Conservation (phyloP, 1,284 basidiomycete genomes). For the Papiliotrema flavescens region DNA sequence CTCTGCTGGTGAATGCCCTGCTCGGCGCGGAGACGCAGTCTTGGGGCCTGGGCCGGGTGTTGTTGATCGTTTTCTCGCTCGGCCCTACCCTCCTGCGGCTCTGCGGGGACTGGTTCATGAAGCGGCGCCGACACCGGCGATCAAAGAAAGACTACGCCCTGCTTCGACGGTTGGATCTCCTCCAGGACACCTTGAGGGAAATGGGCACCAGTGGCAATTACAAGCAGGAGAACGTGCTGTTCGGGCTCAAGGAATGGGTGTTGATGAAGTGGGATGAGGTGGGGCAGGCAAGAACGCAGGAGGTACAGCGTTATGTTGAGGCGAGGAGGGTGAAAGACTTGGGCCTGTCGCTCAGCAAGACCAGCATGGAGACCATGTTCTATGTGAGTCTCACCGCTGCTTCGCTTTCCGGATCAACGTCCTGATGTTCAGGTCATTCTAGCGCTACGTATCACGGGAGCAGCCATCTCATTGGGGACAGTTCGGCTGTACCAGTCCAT, state of each 20-base stretch:
- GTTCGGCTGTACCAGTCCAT: slow-evolving; percentile 70
- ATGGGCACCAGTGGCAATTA: slow-evolving; percentile 65
- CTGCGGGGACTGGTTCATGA: not conserved
- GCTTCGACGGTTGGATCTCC: too few relatives aligned
- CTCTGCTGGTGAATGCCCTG: slow-evolving; percentile 2
- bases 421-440: slow-evolving; percentile 55
- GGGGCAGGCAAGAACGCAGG: not conserved
- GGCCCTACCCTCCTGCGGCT: slow-evolving; percentile 38
- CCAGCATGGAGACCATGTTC: slow-evolving; percentile 17
- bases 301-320: not conserved
- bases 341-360: slow-evolving; percentile 12
- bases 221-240: slow-evolving; percentile 71
- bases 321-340: slow-evolving; percentile 6
- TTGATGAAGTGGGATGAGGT: slow-evolving; percentile 62
- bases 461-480: slow-evolving; percentile 64
- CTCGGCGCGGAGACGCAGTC: not conserved
- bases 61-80: slow-evolving; percentile 70
- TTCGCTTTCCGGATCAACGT: too few relatives aligned
- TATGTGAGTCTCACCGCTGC: slow-evolving; percentile 17
- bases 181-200: slow-evolving; percentile 51
- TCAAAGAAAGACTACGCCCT: not conserved
- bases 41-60: slow-evolving; percentile 44
- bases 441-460: slow-evolving; percentile 62
- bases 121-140: not conserved
- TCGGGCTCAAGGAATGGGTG: slow-evolving; percentile 76